phyloP scores from a whole-genome alignment of 108 stramenopile genomes.

The Epithemia pelagica region DNA sequence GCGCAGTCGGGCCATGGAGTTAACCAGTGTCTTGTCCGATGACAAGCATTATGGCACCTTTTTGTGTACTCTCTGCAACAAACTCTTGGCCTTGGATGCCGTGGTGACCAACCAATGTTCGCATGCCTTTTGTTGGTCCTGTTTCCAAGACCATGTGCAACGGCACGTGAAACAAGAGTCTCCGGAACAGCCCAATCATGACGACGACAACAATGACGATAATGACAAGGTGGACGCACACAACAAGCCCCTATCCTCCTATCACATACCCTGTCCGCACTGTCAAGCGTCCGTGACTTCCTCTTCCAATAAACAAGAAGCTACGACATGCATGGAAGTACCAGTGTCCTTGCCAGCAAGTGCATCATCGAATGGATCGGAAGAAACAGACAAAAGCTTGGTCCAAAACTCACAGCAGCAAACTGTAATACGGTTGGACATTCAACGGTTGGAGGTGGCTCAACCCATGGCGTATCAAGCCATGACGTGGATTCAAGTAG shows the following conservation, averaged over 20 bases:
- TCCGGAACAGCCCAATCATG: conserved; percentile 2
- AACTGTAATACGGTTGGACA: not conserved
- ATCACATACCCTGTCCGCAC: too few species aligned
- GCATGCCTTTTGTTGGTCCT: conserved; percentile 28
- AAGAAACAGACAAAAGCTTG: too few species aligned
- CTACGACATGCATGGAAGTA: too few species aligned
- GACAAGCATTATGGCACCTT: conserved; percentile 33
- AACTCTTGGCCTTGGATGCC: conserved; percentile 24
- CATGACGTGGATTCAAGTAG: not conserved
- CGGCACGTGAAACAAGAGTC: conserved; percentile 10
- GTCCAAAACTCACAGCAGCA: too few species aligned
- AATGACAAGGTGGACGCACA: not conserved
- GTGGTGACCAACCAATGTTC: conserved; percentile 28
- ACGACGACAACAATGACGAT: conserved; percentile 3
- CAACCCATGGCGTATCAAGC: conserved; percentile 5
- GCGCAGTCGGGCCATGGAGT: too few species aligned
- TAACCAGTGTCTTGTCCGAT: conserved; percentile 31
- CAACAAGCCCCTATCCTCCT: conserved; percentile 1
- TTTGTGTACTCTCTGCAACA: conserved; percentile 33
- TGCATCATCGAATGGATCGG: too few species aligned
- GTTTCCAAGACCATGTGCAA: conserved; percentile 16
- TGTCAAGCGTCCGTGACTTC: too few species aligned
- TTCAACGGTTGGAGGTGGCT: not conserved
- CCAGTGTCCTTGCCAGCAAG: too few species aligned
- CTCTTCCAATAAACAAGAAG: too few species aligned